Conservation (phyloP, 345 rosid genomes). For the Mangifera indica region DNA sequence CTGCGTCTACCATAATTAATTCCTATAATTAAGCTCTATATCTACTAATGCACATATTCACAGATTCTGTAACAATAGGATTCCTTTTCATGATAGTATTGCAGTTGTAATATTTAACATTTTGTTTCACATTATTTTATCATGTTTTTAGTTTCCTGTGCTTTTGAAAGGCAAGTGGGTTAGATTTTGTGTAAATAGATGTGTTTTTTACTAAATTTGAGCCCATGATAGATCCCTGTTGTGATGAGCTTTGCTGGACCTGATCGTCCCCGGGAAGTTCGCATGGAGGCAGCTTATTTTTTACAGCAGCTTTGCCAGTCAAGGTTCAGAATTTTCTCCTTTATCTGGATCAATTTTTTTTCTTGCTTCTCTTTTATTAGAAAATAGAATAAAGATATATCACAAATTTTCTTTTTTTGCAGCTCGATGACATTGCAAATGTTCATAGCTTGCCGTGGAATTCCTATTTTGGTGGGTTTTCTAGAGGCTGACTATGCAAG, state of each 20-base stretch:
- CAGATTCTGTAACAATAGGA: no score
- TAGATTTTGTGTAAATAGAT: not conserved
- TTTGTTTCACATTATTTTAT: not conserved
- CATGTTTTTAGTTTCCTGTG: slow-evolving; percentile 2
- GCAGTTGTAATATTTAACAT: not conserved
- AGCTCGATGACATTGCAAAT: slow-evolving; percentile 97
- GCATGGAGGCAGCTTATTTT: slow-evolving; percentile 94
- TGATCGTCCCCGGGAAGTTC: slow-evolving; percentile 83
- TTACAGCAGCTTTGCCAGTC: slow-evolving; percentile 96
- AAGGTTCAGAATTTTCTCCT: slow-evolving; percentile 49
- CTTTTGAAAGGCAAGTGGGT: not conserved
- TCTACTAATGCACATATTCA: no score
- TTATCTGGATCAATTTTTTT: slow-evolving; percentile 4
- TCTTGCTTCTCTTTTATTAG: not conserved
- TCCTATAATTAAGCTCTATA: no score
- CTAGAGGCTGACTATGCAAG: slow-evolving; percentile 96
- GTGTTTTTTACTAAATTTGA: not conserved
- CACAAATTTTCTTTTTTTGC: slow-evolving; percentile 34
- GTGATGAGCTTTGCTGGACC: slow-evolving; percentile 77
- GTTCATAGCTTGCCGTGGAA: slow-evolving; percentile 97
- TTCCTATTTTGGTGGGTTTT: slow-evolving; percentile 92
- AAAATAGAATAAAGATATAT: slow-evolving; percentile 29
- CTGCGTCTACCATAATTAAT: no score
- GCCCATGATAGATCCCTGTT: slow-evolving; percentile 66
- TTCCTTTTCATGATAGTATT: not conserved